phyloP scores from a whole-genome alignment of 129 eudicot species.

The Helianthus annuus region DNA sequence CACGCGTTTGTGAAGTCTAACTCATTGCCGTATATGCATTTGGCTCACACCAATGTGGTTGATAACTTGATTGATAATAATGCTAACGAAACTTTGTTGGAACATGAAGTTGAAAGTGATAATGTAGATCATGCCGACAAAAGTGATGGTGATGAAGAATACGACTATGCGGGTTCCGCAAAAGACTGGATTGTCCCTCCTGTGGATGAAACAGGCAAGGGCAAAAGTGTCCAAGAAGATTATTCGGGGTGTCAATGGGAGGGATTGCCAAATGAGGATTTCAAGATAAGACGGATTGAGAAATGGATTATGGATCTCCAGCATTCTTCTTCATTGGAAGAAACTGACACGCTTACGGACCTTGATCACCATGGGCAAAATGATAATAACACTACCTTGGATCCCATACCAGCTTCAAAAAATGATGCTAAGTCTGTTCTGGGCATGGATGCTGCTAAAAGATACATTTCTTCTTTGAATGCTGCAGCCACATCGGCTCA shows the following conservation, averaged over 20 bases:
- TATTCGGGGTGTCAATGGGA: conserved; percentile 46
- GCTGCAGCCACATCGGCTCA: conserved; percentile 74
- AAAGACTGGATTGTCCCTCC: conserved; percentile 92
- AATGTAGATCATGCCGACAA: conserved; percentile 36
- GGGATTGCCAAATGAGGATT: conserved; percentile 58
- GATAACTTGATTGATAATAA: conserved; percentile 35
- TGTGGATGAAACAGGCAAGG: conserved; percentile 47
- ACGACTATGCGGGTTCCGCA: conserved; percentile 65
- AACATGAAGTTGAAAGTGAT: conserved; percentile 23
- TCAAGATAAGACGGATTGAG: conserved; percentile 68
- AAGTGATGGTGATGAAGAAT: conserved; percentile 40
- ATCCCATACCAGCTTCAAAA: conserved; percentile 40
- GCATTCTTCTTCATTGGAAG: conserved; percentile 65
- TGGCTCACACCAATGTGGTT: conserved; percentile 16
- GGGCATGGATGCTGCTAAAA: conserved; percentile 76
- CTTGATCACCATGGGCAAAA: conserved; percentile 32
- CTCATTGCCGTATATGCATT: conserved; percentile 58
- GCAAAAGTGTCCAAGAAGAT: conserved; percentile 35
- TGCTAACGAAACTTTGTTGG: conserved; percentile 23
- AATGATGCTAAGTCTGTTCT: conserved; percentile 48
- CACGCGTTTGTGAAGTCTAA: conserved; percentile 47
- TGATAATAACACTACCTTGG: conserved; percentile 28
- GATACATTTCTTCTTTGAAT: conserved; percentile 78
- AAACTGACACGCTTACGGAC: conserved; percentile 33
- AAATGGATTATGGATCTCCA: conserved; percentile 89